Percentiles rank a stretch among this genome's conserved stretches.
Evolutionary conservation across 2,329 filamentous ascomycete genomes (phyloP).

Genomic region (Cordyceps militaris): DNA sequence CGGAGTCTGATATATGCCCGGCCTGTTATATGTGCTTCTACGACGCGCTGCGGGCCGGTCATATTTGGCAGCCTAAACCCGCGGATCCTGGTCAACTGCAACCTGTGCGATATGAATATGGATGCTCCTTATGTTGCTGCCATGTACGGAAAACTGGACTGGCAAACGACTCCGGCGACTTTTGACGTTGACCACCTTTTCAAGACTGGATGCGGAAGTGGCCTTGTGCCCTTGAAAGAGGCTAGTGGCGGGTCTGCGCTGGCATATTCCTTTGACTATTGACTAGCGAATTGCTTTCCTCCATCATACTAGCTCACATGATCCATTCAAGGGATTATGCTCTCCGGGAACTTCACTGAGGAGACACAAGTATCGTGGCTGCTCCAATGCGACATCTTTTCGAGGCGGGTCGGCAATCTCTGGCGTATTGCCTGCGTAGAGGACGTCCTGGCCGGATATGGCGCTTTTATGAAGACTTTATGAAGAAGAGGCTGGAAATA

Average conservation of each 20-base stretch:
- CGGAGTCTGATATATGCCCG: conserved; percentile 1
- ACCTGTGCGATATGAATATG: conserved; percentile 1
- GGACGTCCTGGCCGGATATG: neutral
- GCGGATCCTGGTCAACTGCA: neutral
- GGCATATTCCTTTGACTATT: too few relatives aligned
- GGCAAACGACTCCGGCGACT: neutral
- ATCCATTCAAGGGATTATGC: neutral
- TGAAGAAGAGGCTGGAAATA: neutral
- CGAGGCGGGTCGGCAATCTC: neutral
- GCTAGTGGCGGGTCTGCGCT: neutral
- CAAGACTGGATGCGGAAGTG: neutral
- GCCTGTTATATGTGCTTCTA: neutral
- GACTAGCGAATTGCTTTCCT: neutral
- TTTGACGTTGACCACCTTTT: neutral
- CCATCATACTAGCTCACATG: conserved; percentile 5
- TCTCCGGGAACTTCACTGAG: neutral
- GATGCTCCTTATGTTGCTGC: neutral
- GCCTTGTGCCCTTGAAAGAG: neutral
- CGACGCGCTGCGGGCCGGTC: neutral
- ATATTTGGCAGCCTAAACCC: neutral
- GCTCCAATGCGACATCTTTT: conserved; percentile 8
- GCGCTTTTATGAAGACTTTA: neutral
- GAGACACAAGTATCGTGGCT: neutral
- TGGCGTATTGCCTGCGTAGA: neutral
- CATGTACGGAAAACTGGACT: neutral